Base-by-base conservation (phyloP, 1,139 yeast species). In the Spencermartinsiella ligniputridi region DNA sequence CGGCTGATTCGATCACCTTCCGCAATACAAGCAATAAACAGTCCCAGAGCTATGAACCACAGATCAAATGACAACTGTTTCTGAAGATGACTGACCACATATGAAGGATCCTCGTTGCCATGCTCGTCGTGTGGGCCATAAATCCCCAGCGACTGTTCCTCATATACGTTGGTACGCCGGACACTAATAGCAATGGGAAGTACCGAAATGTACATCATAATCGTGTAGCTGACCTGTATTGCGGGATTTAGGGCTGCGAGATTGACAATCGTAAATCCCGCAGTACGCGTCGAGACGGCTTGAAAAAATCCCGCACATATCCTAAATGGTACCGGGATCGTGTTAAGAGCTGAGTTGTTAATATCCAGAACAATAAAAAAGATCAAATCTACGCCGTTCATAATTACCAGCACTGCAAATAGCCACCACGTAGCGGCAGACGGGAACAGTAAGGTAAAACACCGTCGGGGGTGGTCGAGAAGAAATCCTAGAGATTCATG, bases 161-260 rank as follows among this genome's bases (percentile, higher is more conserved):
- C 99, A 66, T 92, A 92, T 40, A 92, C 99, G 62, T 92, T 92
- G 18, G 98, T 92, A 62, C 97, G 78, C 67, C 99, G 81, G 54
- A 92, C 89, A 37, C 97, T 87, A 56, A 92, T 92, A 34, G 98
- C 98, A 58, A 92, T 71, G 0, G 99, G 99, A 60, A 90, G 72
- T 40, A 92, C 97, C 3, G 97, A 90, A 24, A 94, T 88, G 68
- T 94, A 92, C 98, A 92, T 92, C 97, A 92, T 90, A 51, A 92
- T 75, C 81, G 89, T 76, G 63, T 94, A 94, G 57, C 95, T 82
- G 35, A 92, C 95, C 63, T 88, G 96, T 39, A 92, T 86, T 0
- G 96, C 95, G 0, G 97, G 92, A 58, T 90, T 95, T 42, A 92
- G 70, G 37, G 66, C 62, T 3, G 87, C 70, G 35, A 92, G 66